These are phyloP conservation scores for Mallotus nudiflorus DNA, from an alignment of 345 rosid genomes.

Conservation along the genomic window DNA sequence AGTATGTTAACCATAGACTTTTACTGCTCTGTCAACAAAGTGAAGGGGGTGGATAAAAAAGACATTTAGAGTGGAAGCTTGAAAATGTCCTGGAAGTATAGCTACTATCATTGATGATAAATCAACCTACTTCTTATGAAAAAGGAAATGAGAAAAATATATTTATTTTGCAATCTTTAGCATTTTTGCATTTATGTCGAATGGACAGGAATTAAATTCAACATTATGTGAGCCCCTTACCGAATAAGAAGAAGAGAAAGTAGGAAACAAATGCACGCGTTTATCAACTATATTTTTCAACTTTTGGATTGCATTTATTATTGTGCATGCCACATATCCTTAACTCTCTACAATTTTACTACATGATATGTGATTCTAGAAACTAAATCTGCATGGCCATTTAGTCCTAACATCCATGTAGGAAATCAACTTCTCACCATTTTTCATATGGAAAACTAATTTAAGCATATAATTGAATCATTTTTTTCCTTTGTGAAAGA, in stretches of 20 bases:
- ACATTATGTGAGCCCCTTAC: not conserved
- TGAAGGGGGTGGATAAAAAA: too few species aligned
- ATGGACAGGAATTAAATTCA: not conserved
- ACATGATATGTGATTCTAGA: not conserved
- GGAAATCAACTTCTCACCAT: not conserved
- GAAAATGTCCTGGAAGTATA: not conserved
- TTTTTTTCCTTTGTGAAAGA: slow-evolving; percentile 39
- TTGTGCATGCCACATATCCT: not conserved
- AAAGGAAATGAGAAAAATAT: not conserved
- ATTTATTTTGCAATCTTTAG: not conserved
- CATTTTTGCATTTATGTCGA: not conserved
- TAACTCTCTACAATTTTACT: slow-evolving; percentile 2
- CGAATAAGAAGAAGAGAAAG: not conserved
- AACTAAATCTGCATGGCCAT: not conserved
- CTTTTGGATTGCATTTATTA: too few species aligned
- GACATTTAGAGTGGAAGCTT: not conserved
- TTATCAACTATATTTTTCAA: not conserved
- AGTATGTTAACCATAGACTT: too few species aligned
- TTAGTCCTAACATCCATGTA: not conserved
- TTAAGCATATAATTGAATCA: not conserved
- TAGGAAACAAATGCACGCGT: not conserved
- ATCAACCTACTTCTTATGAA: not conserved
- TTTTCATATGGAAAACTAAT: not conserved
- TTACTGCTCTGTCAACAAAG: too few species aligned
- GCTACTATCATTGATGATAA: not conserved